Base-by-base conservation (phyloP, 495 filamentous ascomycete genomes). In the Penicillium canescens region DNA sequence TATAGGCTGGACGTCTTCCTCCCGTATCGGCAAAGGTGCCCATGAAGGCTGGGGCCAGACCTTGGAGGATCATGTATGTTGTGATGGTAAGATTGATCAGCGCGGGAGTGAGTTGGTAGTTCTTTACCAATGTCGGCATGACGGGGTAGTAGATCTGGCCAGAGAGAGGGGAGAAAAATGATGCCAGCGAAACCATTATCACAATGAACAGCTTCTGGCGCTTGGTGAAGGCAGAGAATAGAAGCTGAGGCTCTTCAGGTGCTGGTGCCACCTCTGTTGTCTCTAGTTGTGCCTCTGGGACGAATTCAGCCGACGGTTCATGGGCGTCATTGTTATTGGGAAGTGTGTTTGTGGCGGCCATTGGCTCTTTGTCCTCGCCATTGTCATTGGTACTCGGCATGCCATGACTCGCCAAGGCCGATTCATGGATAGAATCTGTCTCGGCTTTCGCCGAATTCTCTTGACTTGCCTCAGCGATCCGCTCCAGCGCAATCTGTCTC, bases 81-180 rank as follows among this genome's bases (percentile, higher is more conserved):
- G 85, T 88, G 37, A 88, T 62, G 1, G 84, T 86, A 38, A 91
- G 68, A 60, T 90, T 90, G 68, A 90, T 83, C 43, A 84, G 70
- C 1, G 71, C 73, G n/a, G 78, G 59, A 1, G 83, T 81, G 2
- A 88, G 80, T 9, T 77, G 59, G 7, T 89, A 73, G 43, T 85
- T 78, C 0, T 54, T 35, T 0, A 84, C 71, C 14, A 90, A 57
- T 7, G 78, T 66, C 21, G 80, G 82, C 49, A 92, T 73, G 9
- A 84, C 82, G 4, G 87, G 87, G 52, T 87, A 89, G 64, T 92
- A 92, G 34, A 89, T 88, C 54, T 86, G 86, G 16, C 82, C 82
- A 0, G 83, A 86, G 45, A 89, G 77, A 3, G 86, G 86, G 0
- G 85, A 89, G 55, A 73, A 65, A 39, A 70, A 64, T 1, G 59